phyloP scores from a whole-genome alignment of 108 stramenopile genomes.

The Fragilaria radians region DNA sequence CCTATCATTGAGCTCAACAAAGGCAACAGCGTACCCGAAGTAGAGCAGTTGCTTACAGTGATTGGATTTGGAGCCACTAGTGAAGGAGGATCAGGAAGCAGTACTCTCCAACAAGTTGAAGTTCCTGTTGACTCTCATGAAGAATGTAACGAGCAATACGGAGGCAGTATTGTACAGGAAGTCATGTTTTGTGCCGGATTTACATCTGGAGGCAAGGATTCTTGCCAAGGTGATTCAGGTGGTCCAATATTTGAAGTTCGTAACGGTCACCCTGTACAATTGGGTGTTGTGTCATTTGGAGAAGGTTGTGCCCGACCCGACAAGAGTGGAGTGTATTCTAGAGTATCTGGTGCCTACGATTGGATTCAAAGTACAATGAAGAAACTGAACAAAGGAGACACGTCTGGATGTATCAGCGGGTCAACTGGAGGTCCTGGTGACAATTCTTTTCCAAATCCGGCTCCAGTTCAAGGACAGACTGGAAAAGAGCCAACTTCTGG shows the following conservation, averaged over 20 bases:
- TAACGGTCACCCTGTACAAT: conserved; percentile 18
- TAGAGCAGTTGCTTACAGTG: conserved; percentile 1
- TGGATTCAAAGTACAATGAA: conserved; percentile 24
- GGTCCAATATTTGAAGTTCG: conserved; percentile 23
- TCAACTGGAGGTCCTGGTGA: neutral
- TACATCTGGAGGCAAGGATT: conserved; percentile 21
- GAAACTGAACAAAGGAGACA: neutral
- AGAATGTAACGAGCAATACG: conserved; percentile 16
- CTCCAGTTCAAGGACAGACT: too few species aligned
- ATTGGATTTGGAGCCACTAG: conserved; percentile 16
- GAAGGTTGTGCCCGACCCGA: conserved; percentile 36
- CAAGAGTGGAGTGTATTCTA: conserved; percentile 45
- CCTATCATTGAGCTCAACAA: conserved; percentile 15
- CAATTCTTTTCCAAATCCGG: too few species aligned
- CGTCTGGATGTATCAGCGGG: neutral
- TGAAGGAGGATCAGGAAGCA: conserved; percentile 9
- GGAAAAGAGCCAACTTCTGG: too few species aligned
- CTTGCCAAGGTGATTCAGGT: conserved; percentile 51
- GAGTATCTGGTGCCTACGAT: conserved; percentile 11
- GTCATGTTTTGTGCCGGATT: conserved; percentile 14
- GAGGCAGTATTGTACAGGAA: conserved; percentile 15
- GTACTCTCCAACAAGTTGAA: conserved; percentile 20
- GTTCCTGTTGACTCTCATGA: conserved; percentile 23
- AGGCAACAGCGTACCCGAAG: conserved; percentile 7
- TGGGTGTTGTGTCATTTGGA: conserved; percentile 53